Base-by-base conservation (phyloP, 768 basidiomycete genomes). In the Termitomyces heimii region DNA sequence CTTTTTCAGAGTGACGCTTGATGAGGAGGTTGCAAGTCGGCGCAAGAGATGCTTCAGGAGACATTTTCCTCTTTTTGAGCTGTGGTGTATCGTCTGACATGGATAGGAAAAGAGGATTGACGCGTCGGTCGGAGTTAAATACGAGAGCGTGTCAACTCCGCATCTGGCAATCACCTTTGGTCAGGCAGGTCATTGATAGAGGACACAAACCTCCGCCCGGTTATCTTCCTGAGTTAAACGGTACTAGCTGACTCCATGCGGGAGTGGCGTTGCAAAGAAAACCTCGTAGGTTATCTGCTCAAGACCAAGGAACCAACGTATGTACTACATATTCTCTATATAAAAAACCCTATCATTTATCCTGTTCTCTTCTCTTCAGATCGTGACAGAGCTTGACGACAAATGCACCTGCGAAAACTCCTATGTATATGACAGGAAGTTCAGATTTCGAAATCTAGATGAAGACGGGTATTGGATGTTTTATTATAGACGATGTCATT, bases 1-100 rank as follows among this genome's bases (percentile, higher is more conserved):
- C 97, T 65, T 86, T 89, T 18, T 84, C 82, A 3, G 91, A 93
- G 37, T 89, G 84, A 34, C 85, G 82, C 68, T 97, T 97, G 67
- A 99, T 82, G 54, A 93, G 82, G 20, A 98, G 81, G 46, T 78
- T 78, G 1, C 77, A 70, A 10, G 72, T 52, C 6, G 76, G 60
- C 3, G 68, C 63, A 5, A 70, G 65, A 37, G 68, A 61, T 5
- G 69, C 67, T 16, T 64, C 43, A 6, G 59, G 72, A 40, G 75
- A 81, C 73, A 85, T 76, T 66, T 79, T 88, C 66, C 84, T 79
- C 65, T 82, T 88, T 67, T 89, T 90, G 14, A 65, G 49, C 54
- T 74, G 74, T 35, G 73, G 73, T 52, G 66, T 64, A 46, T 73
- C 64, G 47, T 56, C 55, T 32, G 72, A 63, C 69, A 70, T 71